These are phyloP conservation scores for Tricladium varicosporioides DNA, from an alignment of 2,329 filamentous ascomycete species.

Conservation along the genomic window DNA sequence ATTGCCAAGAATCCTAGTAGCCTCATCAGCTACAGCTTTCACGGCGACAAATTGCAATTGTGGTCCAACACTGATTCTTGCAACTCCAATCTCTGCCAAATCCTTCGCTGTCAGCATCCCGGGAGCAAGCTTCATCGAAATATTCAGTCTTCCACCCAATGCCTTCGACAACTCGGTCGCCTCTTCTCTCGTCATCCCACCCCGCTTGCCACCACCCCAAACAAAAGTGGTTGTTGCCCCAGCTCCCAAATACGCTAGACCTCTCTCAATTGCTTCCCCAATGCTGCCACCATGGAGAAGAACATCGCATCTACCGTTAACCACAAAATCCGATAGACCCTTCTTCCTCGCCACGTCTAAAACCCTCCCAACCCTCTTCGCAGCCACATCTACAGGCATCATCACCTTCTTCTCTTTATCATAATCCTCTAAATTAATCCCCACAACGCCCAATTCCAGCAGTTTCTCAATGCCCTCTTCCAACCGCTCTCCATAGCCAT, in stretches of 20 bases:
- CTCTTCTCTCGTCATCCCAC: conserved; percentile 45
- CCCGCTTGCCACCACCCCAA: conserved; percentile 49
- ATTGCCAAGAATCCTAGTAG: not conserved
- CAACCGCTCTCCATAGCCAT: conserved; percentile 53
- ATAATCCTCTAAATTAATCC: conserved; percentile 59
- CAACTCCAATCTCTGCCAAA: conserved; percentile 49
- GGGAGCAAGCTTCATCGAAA: conserved; percentile 40
- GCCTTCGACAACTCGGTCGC: conserved; percentile 45
- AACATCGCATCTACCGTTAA: conserved; percentile 59
- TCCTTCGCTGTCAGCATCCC: conserved; percentile 43
- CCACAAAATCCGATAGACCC: conserved; percentile 53
- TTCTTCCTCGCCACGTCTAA: conserved; percentile 42
- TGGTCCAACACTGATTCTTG: conserved; percentile 54
- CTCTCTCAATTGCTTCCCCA: conserved; percentile 48
- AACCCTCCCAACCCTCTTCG: conserved; percentile 43
- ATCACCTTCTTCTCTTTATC: conserved; percentile 30
- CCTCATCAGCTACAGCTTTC: conserved; percentile 13
- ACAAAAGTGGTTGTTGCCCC: conserved; percentile 60
- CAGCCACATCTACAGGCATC: conserved; percentile 45
- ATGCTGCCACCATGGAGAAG: conserved; percentile 34
- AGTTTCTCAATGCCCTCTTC: conserved; percentile 43
- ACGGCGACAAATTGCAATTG: conserved; percentile 43
- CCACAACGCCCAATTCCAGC: conserved; percentile 52
- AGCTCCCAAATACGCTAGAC: conserved; percentile 54
- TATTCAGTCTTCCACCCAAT: conserved; percentile 49